These are phyloP conservation scores for Sanghuangporus sanghuang DNA, from an alignment of 1,284 basidiomycete species.

Conservation along the genomic window DNA sequence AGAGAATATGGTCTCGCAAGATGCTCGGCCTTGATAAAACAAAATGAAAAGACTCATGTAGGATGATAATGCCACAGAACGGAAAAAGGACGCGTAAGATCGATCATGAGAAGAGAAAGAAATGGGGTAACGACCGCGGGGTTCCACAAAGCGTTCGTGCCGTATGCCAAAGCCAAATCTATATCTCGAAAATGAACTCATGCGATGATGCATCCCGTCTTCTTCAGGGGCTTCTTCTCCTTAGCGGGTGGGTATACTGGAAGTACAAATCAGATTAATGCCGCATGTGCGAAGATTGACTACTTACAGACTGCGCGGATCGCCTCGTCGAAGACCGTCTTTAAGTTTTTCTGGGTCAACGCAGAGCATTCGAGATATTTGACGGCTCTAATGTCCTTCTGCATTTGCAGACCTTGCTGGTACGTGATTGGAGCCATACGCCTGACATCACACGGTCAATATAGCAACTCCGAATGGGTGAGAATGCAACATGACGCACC, in stretches of 20 bases:
- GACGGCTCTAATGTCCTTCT: conserved; percentile 90
- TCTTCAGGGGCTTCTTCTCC: conserved; percentile 44
- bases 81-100: conserved; percentile 5
- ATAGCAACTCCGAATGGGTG: neutral
- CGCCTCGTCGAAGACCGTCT: conserved; percentile 96
- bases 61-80: conserved; percentile 8
- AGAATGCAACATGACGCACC: conserved; percentile 39
- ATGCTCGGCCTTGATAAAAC: conserved; percentile 8
- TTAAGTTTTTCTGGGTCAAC: conserved; percentile 94
- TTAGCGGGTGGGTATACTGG: conserved; percentile 71
- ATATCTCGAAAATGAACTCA: conserved; percentile 32
- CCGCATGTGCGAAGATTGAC: conserved; percentile 6
- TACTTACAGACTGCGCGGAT: conserved; percentile 87
- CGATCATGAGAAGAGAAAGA: conserved; percentile 1
- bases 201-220: conserved; percentile 62
- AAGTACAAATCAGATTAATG: conserved; percentile 14
- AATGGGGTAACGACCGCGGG: neutral
- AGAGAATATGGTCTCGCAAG: conserved; percentile 1
- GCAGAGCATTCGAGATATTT: conserved; percentile 98
- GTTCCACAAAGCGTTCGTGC: conserved; percentile 4
- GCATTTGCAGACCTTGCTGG: conserved; percentile 86
- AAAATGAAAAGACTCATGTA: conserved; percentile 12
- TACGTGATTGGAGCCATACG: conserved; percentile 95
- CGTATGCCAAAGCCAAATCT: conserved; percentile 7
- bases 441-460: conserved; percentile 35